phyloP scores from a whole-genome alignment of 2,329 filamentous ascomycete genomes.

The Cordyceps farinosa region DNA sequence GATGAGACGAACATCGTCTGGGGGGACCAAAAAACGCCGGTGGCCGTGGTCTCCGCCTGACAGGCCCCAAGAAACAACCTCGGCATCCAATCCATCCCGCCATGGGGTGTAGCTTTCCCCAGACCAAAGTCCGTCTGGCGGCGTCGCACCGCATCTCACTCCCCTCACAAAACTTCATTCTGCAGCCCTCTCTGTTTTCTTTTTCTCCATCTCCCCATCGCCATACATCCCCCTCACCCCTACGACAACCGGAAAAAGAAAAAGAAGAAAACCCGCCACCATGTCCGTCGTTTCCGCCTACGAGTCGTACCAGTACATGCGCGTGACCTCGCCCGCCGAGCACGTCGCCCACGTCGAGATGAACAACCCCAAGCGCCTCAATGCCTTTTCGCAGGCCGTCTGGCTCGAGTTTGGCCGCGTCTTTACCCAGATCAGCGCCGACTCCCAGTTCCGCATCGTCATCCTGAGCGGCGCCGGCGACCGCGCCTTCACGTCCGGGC shows the following conservation, averaged over 20 bases:
- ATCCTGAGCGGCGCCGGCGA: slow-evolving; percentile 79
- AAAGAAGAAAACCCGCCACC: neutral
- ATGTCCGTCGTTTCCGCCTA: slow-evolving; percentile 26
- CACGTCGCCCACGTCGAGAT: slow-evolving; percentile 90
- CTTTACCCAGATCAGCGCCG: slow-evolving; percentile 68
- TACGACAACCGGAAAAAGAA: too few species aligned
- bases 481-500: slow-evolving; percentile 77
- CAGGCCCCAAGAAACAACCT: too few species aligned
- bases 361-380: slow-evolving; percentile 81
- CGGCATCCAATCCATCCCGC: too few species aligned
- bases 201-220: too few species aligned
- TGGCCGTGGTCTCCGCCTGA: too few species aligned
- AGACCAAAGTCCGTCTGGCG: too few species aligned
- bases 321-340: slow-evolving; percentile 65
- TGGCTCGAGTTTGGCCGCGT: slow-evolving; percentile 76
- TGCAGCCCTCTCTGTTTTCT: too few species aligned
- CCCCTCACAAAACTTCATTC: too few species aligned
- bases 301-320: slow-evolving; percentile 61
- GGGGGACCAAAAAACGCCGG: too few species aligned
- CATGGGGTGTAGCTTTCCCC: too few species aligned
- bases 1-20: too few species aligned
- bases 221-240: neutral
- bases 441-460: slow-evolving; percentile 70
- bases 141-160: too few species aligned
- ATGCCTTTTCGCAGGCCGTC: slow-evolving; percentile 81